Base-by-base conservation (phyloP, 1,284 basidiomycete genomes). In the Malassezia brasiliensis region DNA sequence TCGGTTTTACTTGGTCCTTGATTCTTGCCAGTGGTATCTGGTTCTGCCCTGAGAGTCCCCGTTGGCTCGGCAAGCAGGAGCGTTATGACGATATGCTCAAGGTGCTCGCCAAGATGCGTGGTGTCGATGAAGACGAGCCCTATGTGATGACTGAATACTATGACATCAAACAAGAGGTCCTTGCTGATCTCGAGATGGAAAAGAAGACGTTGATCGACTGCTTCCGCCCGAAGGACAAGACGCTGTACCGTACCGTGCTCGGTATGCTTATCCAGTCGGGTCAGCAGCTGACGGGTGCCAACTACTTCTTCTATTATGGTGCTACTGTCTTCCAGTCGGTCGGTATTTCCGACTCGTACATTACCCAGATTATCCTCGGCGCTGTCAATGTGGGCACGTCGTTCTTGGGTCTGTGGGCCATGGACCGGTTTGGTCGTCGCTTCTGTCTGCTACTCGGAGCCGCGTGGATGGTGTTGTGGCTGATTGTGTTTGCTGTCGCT, bases 31-130 rank as follows among this genome's bases (percentile, higher is more conserved):
- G 82, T 31, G 84, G 84, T 38, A 87, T 88, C 61, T 68, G 83
- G 14, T 83, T 85, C 68, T 85, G 86, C 82, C 86, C 85, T 19
- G 85, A 86, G 72, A 81, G 80, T 45, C 85, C 85, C n/a, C 69
- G 72, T 34, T 87, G 85, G 85, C 79, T 85, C 25, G 67, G 60
- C 77, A 80, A 49, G 63, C 78, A 78, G 25, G 81, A 79, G 15
- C 77, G 78, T 30, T 66, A 76, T 40, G 81, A 83, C 30, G 79
- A 83, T 53, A 31, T 37, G 83, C 83, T 2, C 77, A 77, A 28
- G 60, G 63, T 14, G 77, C 82, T 7, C 75, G 86, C 42, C 82
- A 82, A 0, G 76, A 76, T 82, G 1, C 80, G 83, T 42, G 85
- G 84, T 61, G 68, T 75, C n/a, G 63, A 62, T n/a, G 60, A 64